phyloP scores from a whole-genome alignment of 2,329 filamentous ascomycete genomes.

The Cryphonectria parasitica region DNA sequence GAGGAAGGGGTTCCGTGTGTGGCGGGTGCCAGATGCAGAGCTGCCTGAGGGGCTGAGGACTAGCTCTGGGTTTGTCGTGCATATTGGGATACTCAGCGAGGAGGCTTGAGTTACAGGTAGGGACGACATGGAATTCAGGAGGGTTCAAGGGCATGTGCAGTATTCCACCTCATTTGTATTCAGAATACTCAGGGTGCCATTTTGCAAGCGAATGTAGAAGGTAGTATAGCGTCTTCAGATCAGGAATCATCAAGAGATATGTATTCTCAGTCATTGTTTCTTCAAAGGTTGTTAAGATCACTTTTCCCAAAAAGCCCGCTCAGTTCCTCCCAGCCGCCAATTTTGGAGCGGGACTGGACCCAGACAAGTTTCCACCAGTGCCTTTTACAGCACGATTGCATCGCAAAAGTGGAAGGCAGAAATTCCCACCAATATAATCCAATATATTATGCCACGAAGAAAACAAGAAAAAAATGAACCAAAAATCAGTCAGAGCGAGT shows the following conservation, averaged over 20 bases:
- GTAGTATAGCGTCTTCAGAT: not conserved
- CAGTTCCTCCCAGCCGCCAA: constrained; percentile 1
- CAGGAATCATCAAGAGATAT: not conserved
- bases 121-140: not conserved
- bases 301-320: constrained; percentile 6
- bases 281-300: constrained; percentile 15
- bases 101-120: not conserved
- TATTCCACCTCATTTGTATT: not conserved
- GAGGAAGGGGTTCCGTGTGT: constrained; percentile 67
- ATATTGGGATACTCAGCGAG: constrained; percentile 67
- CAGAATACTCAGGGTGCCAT: not conserved
- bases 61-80: constrained; percentile 78
- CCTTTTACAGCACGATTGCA: constrained; percentile 2
- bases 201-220: not conserved
- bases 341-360: not conserved
- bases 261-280: constrained; percentile 17
- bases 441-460: constrained; percentile 19
- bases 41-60: constrained; percentile 63
- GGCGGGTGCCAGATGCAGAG: constrained; percentile 71
- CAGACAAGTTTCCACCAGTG: constrained; percentile 1
- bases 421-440: constrained; percentile 2
- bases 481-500: not conserved
- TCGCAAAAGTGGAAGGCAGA: not conserved
- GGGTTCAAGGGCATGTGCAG: not conserved
- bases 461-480: not conserved